Evolutionary conservation across 352 stramenopile species (phyloP), one percentile per base, ranked within the genome.

Genomic region (Pythium coloratum): DNA sequence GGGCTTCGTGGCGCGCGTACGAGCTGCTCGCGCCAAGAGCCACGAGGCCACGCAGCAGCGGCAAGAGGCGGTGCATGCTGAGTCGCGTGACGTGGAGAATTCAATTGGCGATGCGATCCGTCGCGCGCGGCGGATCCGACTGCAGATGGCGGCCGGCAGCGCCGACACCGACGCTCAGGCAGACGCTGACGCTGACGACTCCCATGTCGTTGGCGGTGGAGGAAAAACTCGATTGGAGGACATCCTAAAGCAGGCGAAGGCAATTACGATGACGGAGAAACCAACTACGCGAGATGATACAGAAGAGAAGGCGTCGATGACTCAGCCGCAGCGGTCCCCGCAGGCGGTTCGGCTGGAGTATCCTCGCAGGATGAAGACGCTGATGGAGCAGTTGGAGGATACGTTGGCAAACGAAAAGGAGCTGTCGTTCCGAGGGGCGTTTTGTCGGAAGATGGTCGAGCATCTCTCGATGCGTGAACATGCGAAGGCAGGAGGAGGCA

Each of bases 401-500:
- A 49, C 76, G 46, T 57, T 65, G 4, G 34, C 60, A 10, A 75
- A 72, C 32, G 73, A 86, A 26, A 44, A 16, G 9, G 59, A 78
- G 38, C 58, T 74, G n/a, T 77, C 78, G 24, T 81, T 76, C 26
- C 81, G 76, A 24, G 69, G 67, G 46, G 59, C 49, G 9, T 91
- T 90, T 59, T 86, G 76, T 62, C 78, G 76, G 34, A 79, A 76
- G 55, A 78, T 89, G 70, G 81, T n/a, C 8, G 76, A 89, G 67
- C 72, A 80, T 32, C 47, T 90, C 50, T 72, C 80, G 12, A 30
- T 77, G 63, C 42, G 64, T 42, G 55, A 71, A 7, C 20, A 64
- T 16, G 4, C 12, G 10, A 44, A 14, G 13, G 24, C 9, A 24
- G 20, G 20, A 34, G 13, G 33, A 30, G 6, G 12, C n/a, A 18